Evolutionary conservation across 345 rosid genomes (phyloP), one percentile per base, ranked within the genome.

Genomic region (Tarenaya hassleriana): DNA sequence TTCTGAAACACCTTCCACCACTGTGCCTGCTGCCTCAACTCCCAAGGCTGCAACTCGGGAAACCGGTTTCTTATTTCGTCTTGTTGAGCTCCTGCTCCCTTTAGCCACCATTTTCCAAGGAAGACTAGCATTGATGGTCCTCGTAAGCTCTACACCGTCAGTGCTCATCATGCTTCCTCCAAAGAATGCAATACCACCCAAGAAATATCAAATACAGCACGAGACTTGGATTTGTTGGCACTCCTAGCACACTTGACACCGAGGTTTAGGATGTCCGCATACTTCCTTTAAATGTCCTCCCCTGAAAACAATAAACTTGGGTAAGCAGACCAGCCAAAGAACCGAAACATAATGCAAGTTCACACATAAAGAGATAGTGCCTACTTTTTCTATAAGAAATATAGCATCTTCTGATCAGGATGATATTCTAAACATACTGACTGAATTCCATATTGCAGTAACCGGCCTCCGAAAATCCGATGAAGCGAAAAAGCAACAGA

Each of bases 71-170:
- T 71, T 70, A 12, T 64, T 50, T 14, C 75, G 77, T 62, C 73
- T 77, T 8, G 67, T 61, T 5, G 50, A 21, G 43, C 79, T 71
- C 72, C 71, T 58, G 63, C 64, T 74, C 27, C 82, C 80, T 60
- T 79, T 79, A 27, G 79, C 40, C 16, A 69, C 77, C 5, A 46
- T 62, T 65, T 79, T 73, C 85, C 82, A 74, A 46, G 77, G 73
- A 57, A 70, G 73, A 31, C 63, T 64, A 15, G 82, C 63, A 73
- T 72, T 58, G 62, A 77, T 55, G 34, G 64, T 69, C 34, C 58
- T 59, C 21, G 66, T 70, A 16, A 68, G 72, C 69, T 81, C 83
- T 42, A 58, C 50, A 32, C 75, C 73, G 46, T 65, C 63, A 15
- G 61, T 68, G 57, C 78, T 68, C 64, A 60, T 58, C 84, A 65